These are phyloP conservation scores for Monosporozyma servazzii DNA, from an alignment of 805 yeast species.

Conservation along the genomic window DNA sequence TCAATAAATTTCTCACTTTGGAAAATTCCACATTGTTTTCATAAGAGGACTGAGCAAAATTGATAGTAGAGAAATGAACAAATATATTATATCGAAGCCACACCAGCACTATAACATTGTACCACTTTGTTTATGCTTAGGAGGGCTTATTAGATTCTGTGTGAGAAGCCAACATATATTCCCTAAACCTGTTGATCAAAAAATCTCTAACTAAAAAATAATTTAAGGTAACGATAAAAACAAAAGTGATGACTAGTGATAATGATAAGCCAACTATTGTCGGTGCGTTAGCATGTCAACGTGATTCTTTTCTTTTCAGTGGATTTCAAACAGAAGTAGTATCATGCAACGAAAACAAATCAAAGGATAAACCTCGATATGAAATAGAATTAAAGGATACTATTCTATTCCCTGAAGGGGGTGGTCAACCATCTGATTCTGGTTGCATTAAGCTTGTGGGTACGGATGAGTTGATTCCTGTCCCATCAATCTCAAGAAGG, in stretches of 20 bases:
- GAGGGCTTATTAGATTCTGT: not conserved
- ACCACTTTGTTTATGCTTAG: not conserved
- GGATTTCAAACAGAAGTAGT: conserved; percentile 54
- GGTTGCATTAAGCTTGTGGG: conserved; percentile 22
- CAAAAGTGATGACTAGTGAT: not conserved
- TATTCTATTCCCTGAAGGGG: conserved; percentile 81
- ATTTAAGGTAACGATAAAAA: no score
- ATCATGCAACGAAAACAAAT: conserved; percentile 38
- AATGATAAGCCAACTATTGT: conserved; percentile 46
- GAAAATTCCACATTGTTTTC: no score
- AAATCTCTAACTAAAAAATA: no score
- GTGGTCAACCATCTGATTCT: conserved; percentile 80
- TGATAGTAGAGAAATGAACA: no score
- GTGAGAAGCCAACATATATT: no score
- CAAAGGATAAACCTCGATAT: conserved; percentile 33
- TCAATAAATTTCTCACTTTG: no score
- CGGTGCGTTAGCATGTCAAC: conserved; percentile 76
- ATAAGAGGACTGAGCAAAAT: no score
- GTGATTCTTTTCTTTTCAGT: conserved; percentile 52
- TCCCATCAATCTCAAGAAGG: conserved; percentile 50
- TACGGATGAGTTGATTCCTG: conserved; percentile 32
- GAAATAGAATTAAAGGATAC: conserved; percentile 72
- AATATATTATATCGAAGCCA: not conserved
- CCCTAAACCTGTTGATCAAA: no score
- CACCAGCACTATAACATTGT: not conserved